Base-by-base conservation (phyloP, 768 basidiomycete genomes). In the Lentinula guzmanii region DNA sequence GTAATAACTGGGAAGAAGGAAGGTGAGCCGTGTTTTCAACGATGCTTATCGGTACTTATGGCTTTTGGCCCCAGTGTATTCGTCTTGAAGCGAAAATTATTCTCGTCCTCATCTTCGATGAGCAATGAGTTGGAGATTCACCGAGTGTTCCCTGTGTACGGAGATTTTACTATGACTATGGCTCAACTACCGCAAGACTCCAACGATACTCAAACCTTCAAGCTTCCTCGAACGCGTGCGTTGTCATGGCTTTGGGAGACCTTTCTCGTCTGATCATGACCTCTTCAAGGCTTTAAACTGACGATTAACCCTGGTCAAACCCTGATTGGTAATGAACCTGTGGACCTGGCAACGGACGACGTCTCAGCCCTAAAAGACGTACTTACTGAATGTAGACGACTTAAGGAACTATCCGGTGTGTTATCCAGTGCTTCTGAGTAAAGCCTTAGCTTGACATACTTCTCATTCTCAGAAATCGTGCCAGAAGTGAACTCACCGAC, bases 121-220 rank as follows among this genome's bases (percentile, higher is more conserved):
- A 76, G 62, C 71, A 69, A 74, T 18, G 75, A 74, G 28, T 72
- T 82, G 41, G 72, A 79, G 18, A 72, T 85, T 8, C 75, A 84
- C 61, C 78, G 76, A 54, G 75, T 81, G 2, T 78, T 83, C n/a
- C 86, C 86, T 3, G 81, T 91, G 35, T 78, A 81, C 57, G 78
- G 77, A 31, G 71, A 76, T 37, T 83, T 89, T 65, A 72, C 77
- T 4, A 76, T 89, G 42, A 70, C 75, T 8, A 83, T 89, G 72
- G 79, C 85, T 1, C 87, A 90, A 67, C 75, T 79, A 43, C 75
- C 73, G 33, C 74, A 74, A 11, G 66, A 65, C 21, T 28, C 7
- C 21, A 43, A 77, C 78, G 0, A 61, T 76, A 58, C 65, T 76
- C 7, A 67, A 67, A 3, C 65, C 65, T 5, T 60, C 70, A 31